These are phyloP conservation scores for Cyamopsis tetragonoloba DNA, from an alignment of 306 rosid genomes.

Conservation along the genomic window DNA sequence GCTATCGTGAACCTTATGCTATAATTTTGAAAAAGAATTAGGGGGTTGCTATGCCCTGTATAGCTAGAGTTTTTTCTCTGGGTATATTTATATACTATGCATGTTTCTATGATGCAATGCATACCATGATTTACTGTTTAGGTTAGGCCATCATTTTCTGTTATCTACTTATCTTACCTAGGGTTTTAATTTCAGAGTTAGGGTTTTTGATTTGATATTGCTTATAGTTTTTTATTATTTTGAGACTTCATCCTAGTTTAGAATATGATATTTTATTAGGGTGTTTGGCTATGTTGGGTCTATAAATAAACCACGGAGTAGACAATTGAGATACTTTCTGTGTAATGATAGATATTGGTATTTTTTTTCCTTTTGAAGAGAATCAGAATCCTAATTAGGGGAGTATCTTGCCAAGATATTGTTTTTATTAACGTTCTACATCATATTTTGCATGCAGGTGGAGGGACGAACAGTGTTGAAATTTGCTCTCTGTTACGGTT, in stretches of 20 bases:
- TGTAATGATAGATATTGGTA: neutral
- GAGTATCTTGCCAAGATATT: neutral
- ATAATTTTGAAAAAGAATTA: neutral
- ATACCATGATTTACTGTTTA: neutral
- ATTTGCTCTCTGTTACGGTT: constrained; percentile 88
- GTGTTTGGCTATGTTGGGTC: neutral
- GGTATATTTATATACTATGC: neutral
- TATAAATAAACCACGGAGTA: neutral
- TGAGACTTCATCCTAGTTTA: neutral
- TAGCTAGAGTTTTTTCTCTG: constrained; percentile 13
- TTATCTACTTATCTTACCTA: neutral
- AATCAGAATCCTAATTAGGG: neutral
- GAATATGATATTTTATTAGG: neutral
- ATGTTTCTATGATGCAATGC: neutral
- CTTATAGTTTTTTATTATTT: neutral
- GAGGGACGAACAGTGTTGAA: constrained; percentile 71
- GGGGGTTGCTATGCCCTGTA: neutral
- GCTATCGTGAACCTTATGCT: neutral
- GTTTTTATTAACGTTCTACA: neutral
- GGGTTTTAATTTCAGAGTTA: neutral
- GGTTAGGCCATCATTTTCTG: neutral
- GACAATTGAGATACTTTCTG: neutral
- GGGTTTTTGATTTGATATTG: neutral
- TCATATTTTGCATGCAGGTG: constrained; percentile 47
- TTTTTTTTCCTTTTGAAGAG: neutral